Base-by-base conservation (phyloP, 2,329 filamentous ascomycete genomes). In the Neopestalotiopsis clavispora region DNA sequence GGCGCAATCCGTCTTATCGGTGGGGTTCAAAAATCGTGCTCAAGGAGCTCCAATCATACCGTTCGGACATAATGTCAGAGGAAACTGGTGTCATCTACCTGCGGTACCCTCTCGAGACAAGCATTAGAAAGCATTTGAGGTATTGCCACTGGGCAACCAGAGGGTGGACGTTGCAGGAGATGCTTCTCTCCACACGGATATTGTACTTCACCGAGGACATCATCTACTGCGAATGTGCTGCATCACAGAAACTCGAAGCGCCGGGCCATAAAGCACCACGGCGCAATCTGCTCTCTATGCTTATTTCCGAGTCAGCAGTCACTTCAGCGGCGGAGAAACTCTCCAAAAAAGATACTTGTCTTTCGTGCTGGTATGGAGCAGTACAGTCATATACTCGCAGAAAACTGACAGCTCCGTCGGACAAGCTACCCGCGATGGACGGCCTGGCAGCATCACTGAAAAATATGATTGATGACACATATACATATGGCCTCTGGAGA, bases 391-490 rank as follows among this genome's bases (percentile, higher is more conserved):
- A 60, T 60, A 60, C 58, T 4, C 4, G 58, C 58, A 60, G 58
- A 60, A 34, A 60, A 1, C 3, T 60, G 28, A 60, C 58, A 34
- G 30, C 14, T 28, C 17, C 6, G 4, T 14, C 20, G 28, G 58
- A 60, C 58, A 60, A 60, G 28, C 58, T 60, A 60, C 58, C 28
- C 13, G 58, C 58, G 23, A 60, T 60, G 58, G 58, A 60, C 14
- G 58, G 58, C 7, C 58, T 60, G 58, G 58, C 58, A 1, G 30
- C 58, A 60, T 9, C 9, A 12, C 17, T 60, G 7, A 60, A 60
- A 3, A 9, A 34, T 4, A 34, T 60, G 58, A 34, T 60, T 17
- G 30, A 60, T 9, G 58, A 60, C 58, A 60, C 28, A 17, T 60
- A 60, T 34, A 28, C 4, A 1, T 60, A 60, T 60, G 58, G 58